Evolutionary conservation across 2,329 filamentous ascomycete genomes (phyloP).

Genomic region (Clonostachys byssicola): DNA sequence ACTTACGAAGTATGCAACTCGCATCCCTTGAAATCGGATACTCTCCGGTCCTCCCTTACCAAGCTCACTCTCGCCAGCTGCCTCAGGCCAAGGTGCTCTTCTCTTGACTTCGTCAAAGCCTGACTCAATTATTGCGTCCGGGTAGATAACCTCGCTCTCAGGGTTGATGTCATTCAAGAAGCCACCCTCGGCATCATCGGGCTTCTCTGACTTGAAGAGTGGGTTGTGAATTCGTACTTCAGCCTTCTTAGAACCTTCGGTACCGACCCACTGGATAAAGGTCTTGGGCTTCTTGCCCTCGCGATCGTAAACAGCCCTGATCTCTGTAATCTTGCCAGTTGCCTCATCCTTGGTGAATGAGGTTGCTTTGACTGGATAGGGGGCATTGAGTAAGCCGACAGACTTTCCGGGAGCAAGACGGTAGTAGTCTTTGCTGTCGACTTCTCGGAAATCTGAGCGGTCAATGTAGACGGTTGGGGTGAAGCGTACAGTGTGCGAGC

Average conservation of each 20-base stretch:
- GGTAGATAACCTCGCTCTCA: conserved; percentile 70
- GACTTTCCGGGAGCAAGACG: conserved; percentile 68
- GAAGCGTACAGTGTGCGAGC: conserved; percentile 56
- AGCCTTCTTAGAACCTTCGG: conserved; percentile 59
- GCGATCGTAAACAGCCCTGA: conserved; percentile 57
- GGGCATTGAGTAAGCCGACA: conserved; percentile 65
- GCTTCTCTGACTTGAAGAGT: conserved; percentile 79
- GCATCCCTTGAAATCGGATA: conserved; percentile 82
- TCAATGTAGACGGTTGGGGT: conserved; percentile 80
- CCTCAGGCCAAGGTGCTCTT: conserved; percentile 75
- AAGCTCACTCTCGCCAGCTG: conserved; percentile 59
- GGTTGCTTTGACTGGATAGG: conserved; percentile 62
- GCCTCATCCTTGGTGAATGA: conserved; percentile 59
- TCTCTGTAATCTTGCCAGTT: conserved; percentile 56
- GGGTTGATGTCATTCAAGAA: conserved; percentile 79
- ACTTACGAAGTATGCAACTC: conserved; percentile 72
- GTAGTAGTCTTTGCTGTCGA: conserved; percentile 68
- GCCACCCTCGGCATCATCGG: conserved; percentile 68
- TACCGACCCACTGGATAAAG: conserved; percentile 78
- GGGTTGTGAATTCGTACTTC: conserved; percentile 73
- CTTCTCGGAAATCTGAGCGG: conserved; percentile 67
- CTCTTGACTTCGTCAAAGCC: conserved; percentile 71
- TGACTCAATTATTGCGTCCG: conserved; percentile 69
- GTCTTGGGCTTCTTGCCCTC: conserved; percentile 69
- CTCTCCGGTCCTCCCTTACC: conserved; percentile 59